These are phyloP conservation scores for Clathrospora elynae DNA, from an alignment of 2,329 filamentous ascomycete genomes.

Conservation along the genomic window DNA sequence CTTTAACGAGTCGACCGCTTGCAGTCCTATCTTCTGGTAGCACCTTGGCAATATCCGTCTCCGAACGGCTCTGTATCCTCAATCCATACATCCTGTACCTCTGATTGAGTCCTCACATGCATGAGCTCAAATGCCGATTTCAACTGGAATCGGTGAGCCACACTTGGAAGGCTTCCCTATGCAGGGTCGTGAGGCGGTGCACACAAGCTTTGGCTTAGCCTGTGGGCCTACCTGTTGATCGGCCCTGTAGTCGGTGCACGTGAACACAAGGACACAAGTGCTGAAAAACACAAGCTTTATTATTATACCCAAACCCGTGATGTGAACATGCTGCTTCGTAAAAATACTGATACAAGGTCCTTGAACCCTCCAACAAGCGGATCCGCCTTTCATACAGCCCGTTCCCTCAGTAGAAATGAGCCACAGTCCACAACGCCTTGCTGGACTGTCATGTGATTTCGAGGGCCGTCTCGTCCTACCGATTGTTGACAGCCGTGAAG, in stretches of 20 bases:
- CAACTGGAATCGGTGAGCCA: slow-evolving; percentile 10
- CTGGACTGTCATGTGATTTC: no score
- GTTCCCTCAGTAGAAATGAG: no score
- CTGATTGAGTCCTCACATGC: no score
- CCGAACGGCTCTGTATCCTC: slow-evolving; percentile 12
- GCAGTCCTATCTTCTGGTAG: slow-evolving; percentile 8
- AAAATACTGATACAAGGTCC: no score
- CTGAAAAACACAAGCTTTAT: no score
- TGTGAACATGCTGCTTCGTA: no score
- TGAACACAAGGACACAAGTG: slow-evolving; percentile 1
- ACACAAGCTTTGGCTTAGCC: slow-evolving; percentile 22
- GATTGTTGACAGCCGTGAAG: slow-evolving; percentile 49
- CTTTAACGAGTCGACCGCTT: slow-evolving; percentile 14
- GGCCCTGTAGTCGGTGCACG: no score
- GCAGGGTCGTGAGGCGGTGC: slow-evolving; percentile 28
- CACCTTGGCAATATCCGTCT: slow-evolving; percentile 10
- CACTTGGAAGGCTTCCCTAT: slow-evolving; percentile 7
- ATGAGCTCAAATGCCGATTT: no score
- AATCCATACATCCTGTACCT: slow-evolving; percentile 15
- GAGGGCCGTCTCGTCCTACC: slow-evolving; percentile 28
- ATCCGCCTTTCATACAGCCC: no score
- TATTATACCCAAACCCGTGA: no score
- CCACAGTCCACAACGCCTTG: no score
- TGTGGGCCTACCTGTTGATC: slow-evolving; percentile 13
- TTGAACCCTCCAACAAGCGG: no score